Conservation (phyloP, 306 rosid genomes). For the cucumber (Cucumis sativus) region DNA sequence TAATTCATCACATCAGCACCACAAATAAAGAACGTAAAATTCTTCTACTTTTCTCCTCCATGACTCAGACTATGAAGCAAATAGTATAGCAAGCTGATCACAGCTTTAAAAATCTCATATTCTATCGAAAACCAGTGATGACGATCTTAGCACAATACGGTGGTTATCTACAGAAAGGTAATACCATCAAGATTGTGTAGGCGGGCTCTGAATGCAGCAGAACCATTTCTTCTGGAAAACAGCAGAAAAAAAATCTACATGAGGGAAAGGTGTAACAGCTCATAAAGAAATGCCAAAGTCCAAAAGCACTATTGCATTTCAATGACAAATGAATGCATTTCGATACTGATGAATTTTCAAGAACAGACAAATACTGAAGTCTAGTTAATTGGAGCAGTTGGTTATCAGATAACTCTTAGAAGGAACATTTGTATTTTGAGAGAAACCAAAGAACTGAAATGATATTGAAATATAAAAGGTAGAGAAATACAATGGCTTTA, state of each 20-base stretch:
- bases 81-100: conserved; percentile 13
- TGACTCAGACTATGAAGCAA: conserved; percentile 42
- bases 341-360: background rate
- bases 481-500: background rate
- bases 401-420: background rate
- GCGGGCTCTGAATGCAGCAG: conserved; percentile 73
- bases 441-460: background rate
- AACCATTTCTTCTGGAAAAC: conserved; percentile 92
- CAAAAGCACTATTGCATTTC: background rate
- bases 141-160: conserved; percentile 32
- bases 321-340: background rate
- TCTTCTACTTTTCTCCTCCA: conserved; percentile 40
- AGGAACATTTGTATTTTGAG: background rate
- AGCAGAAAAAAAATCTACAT: conserved; percentile 15
- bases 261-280: conserved; percentile 1
- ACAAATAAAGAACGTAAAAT: conserved; percentile 44
- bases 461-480: background rate
- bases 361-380: background rate
- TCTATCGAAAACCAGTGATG: conserved; percentile 42
- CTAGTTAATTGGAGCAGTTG: background rate
- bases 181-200: conserved; percentile 40
- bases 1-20: conserved; percentile 46
- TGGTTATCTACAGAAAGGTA: conserved; percentile 32
- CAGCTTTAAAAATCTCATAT: conserved; percentile 49
- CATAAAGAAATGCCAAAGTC: background rate